These are phyloP conservation scores for Trichoderma asperellum DNA, from an alignment of 2,329 filamentous ascomycete genomes.

Conservation along the genomic window DNA sequence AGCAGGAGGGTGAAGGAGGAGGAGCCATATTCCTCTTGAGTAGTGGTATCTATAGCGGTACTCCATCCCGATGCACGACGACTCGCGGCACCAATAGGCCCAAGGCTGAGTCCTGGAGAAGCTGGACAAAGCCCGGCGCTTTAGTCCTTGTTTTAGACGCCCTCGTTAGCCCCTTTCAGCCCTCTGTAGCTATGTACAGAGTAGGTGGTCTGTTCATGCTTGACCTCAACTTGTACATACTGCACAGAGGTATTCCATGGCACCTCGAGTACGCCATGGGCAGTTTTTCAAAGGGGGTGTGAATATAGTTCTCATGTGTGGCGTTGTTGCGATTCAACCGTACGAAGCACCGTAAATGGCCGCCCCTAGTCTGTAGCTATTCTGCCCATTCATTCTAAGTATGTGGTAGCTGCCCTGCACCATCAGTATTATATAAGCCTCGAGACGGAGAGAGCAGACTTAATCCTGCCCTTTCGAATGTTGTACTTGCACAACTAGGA, in stretches of 20 bases:
- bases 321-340: not conserved
- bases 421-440: not conserved
- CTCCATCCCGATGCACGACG: not conserved
- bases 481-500: not conserved
- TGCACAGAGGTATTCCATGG: too few species aligned
- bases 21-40: not conserved
- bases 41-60: not conserved
- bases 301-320: not conserved
- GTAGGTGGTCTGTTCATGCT: not conserved
- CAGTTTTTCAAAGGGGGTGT: too few species aligned
- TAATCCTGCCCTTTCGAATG: not conserved
- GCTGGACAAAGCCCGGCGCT: not conserved
- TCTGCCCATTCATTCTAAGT: not conserved
- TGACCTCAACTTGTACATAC: not conserved
- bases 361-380: not conserved
- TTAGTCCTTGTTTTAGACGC: not conserved
- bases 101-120: not conserved
- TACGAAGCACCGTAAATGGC: not conserved
- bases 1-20: not conserved
- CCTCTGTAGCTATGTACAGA: not conserved
- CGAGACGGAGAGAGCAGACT: not conserved
- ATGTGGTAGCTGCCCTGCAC: too few species aligned
- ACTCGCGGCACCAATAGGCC: not conserved
- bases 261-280: not conserved
- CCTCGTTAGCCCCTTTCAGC: slow-evolving; percentile 8